A percentile compares a stretch with the other conserved stretches of the same genome.
These are phyloP conservation scores for Aspergillus floridensis DNA, from an alignment of 2,329 filamentous ascomycete species.

Conservation along the genomic window DNA sequence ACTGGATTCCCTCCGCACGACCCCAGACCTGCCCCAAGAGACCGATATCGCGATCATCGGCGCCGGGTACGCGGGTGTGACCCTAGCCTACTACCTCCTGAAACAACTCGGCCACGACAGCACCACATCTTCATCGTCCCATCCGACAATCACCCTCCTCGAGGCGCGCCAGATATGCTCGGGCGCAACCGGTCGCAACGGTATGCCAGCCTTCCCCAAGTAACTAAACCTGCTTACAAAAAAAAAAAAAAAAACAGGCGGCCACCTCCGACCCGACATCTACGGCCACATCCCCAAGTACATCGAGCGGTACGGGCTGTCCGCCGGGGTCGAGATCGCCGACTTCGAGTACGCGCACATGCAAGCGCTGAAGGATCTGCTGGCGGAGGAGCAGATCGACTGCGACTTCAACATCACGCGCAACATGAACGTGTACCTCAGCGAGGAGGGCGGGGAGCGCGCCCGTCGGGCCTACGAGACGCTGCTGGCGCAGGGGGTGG, in stretches of 20 bases:
- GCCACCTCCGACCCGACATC: slow-evolving; percentile 45
- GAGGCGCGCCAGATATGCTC: slow-evolving; percentile 45
- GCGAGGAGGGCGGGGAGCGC: slow-evolving; percentile 33
- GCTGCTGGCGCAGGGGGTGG: slow-evolving; percentile 29
- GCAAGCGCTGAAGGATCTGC: slow-evolving; percentile 41
- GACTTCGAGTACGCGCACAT: slow-evolving; percentile 45
- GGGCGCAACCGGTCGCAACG: slow-evolving; percentile 47
- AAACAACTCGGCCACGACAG: slow-evolving; percentile 19
- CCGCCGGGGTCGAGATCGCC: slow-evolving; percentile 40
- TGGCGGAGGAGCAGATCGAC: slow-evolving; percentile 45
- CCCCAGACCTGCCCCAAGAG: slow-evolving; percentile 34
- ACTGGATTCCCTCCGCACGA: slow-evolving; percentile 21
- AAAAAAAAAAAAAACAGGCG: slow-evolving; percentile 20
- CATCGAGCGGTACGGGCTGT: slow-evolving; percentile 36
- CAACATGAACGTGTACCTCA: slow-evolving; percentile 43
- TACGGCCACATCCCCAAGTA: slow-evolving; percentile 42
- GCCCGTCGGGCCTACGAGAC: slow-evolving; percentile 28
- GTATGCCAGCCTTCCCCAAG: slow-evolving; percentile 16
- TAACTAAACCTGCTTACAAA: no score
- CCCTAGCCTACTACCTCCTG: slow-evolving; percentile 45
- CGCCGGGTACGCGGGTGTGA: slow-evolving; percentile 48
- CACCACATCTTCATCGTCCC: slow-evolving; percentile 7
- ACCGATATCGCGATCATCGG: slow-evolving; percentile 51
- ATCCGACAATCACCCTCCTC: slow-evolving; percentile 37
- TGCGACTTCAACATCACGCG: slow-evolving; percentile 46